These are phyloP conservation scores for Cladosporium austrohemisphaericum DNA, from an alignment of 2,329 filamentous ascomycete genomes.

Conservation along the genomic window DNA sequence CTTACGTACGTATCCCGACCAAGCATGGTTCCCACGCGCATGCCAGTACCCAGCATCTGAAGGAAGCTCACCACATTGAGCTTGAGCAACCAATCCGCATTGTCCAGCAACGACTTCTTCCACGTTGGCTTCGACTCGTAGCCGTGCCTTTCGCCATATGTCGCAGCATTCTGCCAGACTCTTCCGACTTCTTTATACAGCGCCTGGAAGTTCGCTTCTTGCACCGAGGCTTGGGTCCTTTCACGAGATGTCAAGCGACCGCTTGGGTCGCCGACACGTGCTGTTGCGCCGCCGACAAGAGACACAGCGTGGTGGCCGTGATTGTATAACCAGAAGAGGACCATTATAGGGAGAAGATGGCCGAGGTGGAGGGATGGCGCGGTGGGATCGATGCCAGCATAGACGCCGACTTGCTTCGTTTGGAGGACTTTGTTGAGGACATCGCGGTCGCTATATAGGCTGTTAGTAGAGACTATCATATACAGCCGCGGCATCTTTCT, in stretches of 20 bases:
- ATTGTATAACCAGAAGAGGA: slow-evolving; percentile 78
- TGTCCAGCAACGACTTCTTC: slow-evolving; percentile 69
- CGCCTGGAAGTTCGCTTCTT: slow-evolving; percentile 62
- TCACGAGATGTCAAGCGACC: slow-evolving; percentile 62
- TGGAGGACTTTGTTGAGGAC: slow-evolving; percentile 62
- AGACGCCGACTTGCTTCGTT: slow-evolving; percentile 64
- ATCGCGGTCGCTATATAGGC: slow-evolving; percentile 40
- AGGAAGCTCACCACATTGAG: slow-evolving; percentile 71
- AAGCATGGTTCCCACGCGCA: slow-evolving; percentile 82
- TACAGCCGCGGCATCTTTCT: too few relatives aligned
- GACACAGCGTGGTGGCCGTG: slow-evolving; percentile 66
- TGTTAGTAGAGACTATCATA: too few relatives aligned
- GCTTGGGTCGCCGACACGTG: slow-evolving; percentile 74
- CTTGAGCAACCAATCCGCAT: slow-evolving; percentile 76
- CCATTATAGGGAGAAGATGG: slow-evolving; percentile 77
- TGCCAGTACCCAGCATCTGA: slow-evolving; percentile 65
- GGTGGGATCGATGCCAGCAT: slow-evolving; percentile 80
- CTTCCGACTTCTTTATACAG: slow-evolving; percentile 67
- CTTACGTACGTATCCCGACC: slow-evolving; percentile 74
- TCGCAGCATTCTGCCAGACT: slow-evolving; percentile 71
- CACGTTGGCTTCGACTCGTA: slow-evolving; percentile 62
- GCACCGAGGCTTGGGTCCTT: slow-evolving; percentile 48
- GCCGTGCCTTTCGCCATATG: slow-evolving; percentile 61
- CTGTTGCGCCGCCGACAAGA: slow-evolving; percentile 63
- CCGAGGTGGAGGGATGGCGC: slow-evolving; percentile 75